phyloP scores from a whole-genome alignment of 148 eudicot species.

The Arbutus unedo region DNA sequence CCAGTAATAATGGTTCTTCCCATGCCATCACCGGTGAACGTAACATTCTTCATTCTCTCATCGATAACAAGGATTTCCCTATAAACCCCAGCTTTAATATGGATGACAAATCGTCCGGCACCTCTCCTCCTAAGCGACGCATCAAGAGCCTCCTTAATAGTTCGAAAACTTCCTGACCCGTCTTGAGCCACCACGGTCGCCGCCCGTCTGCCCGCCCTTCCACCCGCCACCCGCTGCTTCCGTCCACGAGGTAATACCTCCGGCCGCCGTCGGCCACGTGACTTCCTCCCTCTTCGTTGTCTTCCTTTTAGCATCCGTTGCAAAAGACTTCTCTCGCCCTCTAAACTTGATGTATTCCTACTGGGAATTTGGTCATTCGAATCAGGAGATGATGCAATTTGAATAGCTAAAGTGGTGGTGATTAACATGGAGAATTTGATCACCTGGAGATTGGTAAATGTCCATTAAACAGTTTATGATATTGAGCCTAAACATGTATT shows the following conservation, averaged over 20 bases:
- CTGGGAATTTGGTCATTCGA: not conserved
- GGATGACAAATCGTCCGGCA: constrained; percentile 32
- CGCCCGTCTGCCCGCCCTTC: not conserved
- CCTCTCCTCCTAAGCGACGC: constrained; percentile 19
- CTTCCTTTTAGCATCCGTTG: not conserved
- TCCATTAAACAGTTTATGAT: no score
- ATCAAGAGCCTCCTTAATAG: constrained; percentile 30
- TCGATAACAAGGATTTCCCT: constrained; percentile 31
- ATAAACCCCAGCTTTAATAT: constrained; percentile 40
- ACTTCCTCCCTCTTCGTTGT: not conserved
- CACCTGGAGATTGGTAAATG: no score
- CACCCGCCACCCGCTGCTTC: not conserved
- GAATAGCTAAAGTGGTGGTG: not conserved
- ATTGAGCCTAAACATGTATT: no score
- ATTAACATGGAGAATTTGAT: not conserved
- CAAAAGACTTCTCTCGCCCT: not conserved
- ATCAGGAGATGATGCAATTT: not conserved
- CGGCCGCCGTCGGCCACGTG: not conserved
- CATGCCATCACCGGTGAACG: constrained; percentile 50
- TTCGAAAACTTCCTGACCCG: constrained; percentile 46
- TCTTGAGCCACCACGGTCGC: constrained; percentile 50
- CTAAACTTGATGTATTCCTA: not conserved
- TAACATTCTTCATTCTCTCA: constrained; percentile 24
- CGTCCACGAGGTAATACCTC: no score
- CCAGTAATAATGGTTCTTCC: constrained; percentile 40